Evolutionary conservation across 2,329 filamentous ascomycete species (phyloP), one percentile per base, ranked within the genome.

Genomic region (Emergomyces orientalis): DNA sequence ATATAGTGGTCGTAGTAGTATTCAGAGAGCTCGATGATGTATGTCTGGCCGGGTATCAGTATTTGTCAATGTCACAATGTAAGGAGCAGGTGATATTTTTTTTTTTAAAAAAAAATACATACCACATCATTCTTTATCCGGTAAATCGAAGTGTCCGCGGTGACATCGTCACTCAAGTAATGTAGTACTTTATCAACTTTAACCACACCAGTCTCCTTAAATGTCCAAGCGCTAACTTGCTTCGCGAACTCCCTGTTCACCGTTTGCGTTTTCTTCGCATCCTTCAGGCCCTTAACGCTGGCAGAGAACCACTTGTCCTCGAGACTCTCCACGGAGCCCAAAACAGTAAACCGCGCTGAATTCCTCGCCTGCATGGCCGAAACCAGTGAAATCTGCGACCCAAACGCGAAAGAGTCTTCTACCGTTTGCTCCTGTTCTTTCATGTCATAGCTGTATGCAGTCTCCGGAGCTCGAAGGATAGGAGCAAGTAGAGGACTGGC

Each of bases 101-200:
- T n/a, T n/a, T n/a, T n/a, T n/a, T n/a, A n/a, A n/a, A n/a, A n/a
- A n/a, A n/a, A 14, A 60, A 51, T 58, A 89, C 91, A 74, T 84
- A 96, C 92, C 70, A 97, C 92, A 73, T 97, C 88, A 78, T 91
- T 96, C 84, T 97, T 99, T 74, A 99, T 87, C 67, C 94, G 86
- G 80, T 99, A 99, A 68, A 97, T 92, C 62, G 80, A 84, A 11
- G 93, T 92, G 80, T 97, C 80, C 43, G 75, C 76, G 63, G 78
- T 81, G 68, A 83, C 84, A 68, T 85, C 72, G 64, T 81, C 79
- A 62, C 70, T 72, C 63, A 84, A 75, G 72, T 87, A 87, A 78
- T 99, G 94, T 78, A 91, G 84, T 67, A 97, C 83, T 70, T 83
- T 85, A 73, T 90, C 90, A 70, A 96, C 89, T 70, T 89, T 88